Base-by-base conservation (phyloP, 208 protist species). In the Willaertia magna region DNA sequence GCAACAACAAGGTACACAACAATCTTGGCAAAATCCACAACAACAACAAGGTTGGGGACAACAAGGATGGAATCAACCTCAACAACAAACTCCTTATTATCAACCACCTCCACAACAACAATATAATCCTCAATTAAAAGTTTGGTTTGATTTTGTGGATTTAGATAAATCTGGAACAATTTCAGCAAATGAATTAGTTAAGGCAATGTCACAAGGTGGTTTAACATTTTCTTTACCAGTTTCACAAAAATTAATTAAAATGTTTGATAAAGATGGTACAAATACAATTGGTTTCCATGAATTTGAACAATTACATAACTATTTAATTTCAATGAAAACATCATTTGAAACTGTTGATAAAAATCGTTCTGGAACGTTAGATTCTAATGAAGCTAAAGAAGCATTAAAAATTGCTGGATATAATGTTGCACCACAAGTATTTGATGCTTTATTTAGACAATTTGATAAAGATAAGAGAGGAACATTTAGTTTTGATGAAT, bases 71-170 rank as follows among this genome's bases (percentile, higher is more conserved):
- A 1, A 42, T 4, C 61, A 75, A 75, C 81, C 74, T 40, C 18
- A 47, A 26, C n/a, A 4, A 39, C 11, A 18, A n/a, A 85, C 86
- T 30, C 6, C 4, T 20, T 20, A 51, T 11, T 46, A 26, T 39
- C 42, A 16, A 9, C 40, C 74, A 67, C 26, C 34, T 34, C 43
- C n/a, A 42, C 83, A 47, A 51, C n/a, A 40, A 78, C 34, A 87
- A 14, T 4, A 4, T 43, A 46, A 83, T 44, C 52, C 47, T 44
- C 85, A 93, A 83, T 74, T 94, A n/a, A 51, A 89, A 44, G 86
- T 90, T 84, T 95, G 91, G 92, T 97, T 96, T 89, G 87, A 87
- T 59, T 87, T 88, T 11, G 93, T 95, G 26, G 93, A 96, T 89
- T 83, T 82, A 14, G 91, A 95, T 59, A 79, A 87, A 59, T 93